These are phyloP conservation scores for Trichoderma hamatum DNA, from an alignment of 2,329 filamentous ascomycete species.

Conservation along the genomic window DNA sequence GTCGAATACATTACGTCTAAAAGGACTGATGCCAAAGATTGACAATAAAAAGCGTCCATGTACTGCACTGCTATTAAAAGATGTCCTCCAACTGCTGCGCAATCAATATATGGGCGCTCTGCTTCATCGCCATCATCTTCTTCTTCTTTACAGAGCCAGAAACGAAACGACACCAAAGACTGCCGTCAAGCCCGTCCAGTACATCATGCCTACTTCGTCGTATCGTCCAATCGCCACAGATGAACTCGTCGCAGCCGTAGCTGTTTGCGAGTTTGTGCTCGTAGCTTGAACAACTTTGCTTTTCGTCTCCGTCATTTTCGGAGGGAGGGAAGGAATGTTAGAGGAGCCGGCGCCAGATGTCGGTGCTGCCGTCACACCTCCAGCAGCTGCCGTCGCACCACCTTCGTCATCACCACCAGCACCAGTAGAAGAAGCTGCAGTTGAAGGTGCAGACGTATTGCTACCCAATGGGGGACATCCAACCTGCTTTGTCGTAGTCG, in stretches of 20 bases:
- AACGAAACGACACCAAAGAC: neutral
- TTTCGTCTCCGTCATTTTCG: neutral
- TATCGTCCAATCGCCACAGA: slow-evolving; percentile 7
- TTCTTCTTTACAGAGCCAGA: neutral
- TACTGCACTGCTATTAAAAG: too few species aligned
- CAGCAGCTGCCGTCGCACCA: neutral
- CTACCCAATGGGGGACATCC: slow-evolving; percentile 5
- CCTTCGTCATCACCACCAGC: neutral
- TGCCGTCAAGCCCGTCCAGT: neutral
- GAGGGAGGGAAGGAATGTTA: neutral
- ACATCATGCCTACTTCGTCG: neutral
- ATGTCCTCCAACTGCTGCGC: neutral
- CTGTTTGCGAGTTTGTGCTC: neutral
- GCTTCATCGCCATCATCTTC: neutral
- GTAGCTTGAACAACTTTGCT: neutral
- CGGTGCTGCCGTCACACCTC: neutral
- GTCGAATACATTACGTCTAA: too few species aligned
- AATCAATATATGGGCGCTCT: neutral
- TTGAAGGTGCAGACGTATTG: neutral
- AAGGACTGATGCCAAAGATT: too few species aligned
- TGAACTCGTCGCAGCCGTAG: slow-evolving; percentile 11
- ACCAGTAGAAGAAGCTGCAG: neutral
- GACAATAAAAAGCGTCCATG: too few species aligned
- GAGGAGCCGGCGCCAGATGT: neutral
- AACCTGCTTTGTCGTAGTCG: neutral